Conservation (phyloP, 352 stramenopile species). For the Pythium dissimile region DNA sequence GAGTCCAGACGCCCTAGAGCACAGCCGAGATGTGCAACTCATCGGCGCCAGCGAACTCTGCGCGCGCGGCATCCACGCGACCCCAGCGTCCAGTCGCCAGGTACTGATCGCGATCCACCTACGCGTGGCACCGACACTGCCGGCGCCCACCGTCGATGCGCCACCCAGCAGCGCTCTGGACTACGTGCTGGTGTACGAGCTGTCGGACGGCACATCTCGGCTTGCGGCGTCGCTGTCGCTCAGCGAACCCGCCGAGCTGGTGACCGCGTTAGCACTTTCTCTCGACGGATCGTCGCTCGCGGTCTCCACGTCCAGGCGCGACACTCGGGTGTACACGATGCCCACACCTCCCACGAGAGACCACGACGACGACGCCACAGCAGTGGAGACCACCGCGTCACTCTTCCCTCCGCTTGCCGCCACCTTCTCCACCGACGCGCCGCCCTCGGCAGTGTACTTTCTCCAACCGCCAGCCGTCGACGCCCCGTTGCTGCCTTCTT, state of each 20-base stretch:
- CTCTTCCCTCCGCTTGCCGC: background rate
- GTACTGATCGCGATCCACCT: conserved; percentile 5
- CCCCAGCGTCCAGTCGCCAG: background rate
- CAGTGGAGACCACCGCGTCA: background rate
- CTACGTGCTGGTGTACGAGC: conserved; percentile 13
- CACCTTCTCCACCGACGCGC: background rate
- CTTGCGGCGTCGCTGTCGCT: background rate
- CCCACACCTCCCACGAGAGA: background rate
- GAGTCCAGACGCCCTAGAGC: background rate
- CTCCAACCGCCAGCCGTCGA: conserved; percentile 11
- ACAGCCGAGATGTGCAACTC: background rate
- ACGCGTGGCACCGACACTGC: too few species aligned
- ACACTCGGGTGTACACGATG: conserved; percentile 12
- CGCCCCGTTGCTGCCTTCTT: background rate
- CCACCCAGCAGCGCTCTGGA: too few species aligned
- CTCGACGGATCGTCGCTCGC: conserved; percentile 7
- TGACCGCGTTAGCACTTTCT: conserved; percentile 7
- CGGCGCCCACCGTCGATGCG: too few species aligned
- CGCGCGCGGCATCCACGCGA: background rate
- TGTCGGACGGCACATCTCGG: background rate
- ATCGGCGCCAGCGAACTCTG: conserved; percentile 1
- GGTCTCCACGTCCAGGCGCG: conserved; percentile 8
- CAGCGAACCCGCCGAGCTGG: background rate
- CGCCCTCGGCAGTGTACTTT: conserved; percentile 9
- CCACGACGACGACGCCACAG: background rate